Evolutionary conservation across 352 stramenopile species (phyloP).

Genomic region (Phytophthora sojae): DNA sequence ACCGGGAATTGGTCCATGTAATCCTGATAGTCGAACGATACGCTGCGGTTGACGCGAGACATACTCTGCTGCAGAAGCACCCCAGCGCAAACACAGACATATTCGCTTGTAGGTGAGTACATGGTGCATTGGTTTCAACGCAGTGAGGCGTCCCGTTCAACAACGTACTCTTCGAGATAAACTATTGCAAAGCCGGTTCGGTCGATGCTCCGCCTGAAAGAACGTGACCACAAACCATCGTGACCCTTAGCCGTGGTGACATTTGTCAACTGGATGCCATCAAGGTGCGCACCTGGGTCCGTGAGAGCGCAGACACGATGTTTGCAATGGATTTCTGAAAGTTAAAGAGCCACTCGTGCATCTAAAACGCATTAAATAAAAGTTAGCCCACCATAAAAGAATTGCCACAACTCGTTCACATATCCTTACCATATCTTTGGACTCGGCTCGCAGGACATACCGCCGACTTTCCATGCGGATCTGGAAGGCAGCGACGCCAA

Average conservation of each 20-base stretch:
- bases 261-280: background rate
- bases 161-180: constrained; percentile 68
- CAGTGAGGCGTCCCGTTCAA: constrained; percentile 1
- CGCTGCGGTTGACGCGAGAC: constrained; percentile 71
- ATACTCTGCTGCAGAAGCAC: constrained; percentile 53
- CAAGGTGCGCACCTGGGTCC: constrained; percentile 53
- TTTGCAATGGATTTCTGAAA: constrained; percentile 91
- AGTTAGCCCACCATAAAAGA: constrained; percentile 10
- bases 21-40: constrained; percentile 83
- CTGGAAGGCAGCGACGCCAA: constrained; percentile 82
- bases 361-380: constrained; percentile 44
- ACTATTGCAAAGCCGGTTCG: constrained; percentile 58
- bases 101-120: constrained; percentile 25
- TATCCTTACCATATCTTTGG: constrained; percentile 76
- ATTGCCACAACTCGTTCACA: background rate
- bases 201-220: constrained; percentile 53
- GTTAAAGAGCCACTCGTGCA: constrained; percentile 91
- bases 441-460: constrained; percentile 82
- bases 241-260: background rate
- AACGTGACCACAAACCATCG: constrained; percentile 22
- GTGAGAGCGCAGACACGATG: constrained; percentile 81
- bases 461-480: constrained; percentile 81
- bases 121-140: constrained; percentile 19
- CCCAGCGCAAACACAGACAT: constrained; percentile 18
- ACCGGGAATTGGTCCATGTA: constrained; percentile 47